Base-by-base conservation (phyloP, 2,329 filamentous ascomycete species). In the Botrytis squamosa region DNA sequence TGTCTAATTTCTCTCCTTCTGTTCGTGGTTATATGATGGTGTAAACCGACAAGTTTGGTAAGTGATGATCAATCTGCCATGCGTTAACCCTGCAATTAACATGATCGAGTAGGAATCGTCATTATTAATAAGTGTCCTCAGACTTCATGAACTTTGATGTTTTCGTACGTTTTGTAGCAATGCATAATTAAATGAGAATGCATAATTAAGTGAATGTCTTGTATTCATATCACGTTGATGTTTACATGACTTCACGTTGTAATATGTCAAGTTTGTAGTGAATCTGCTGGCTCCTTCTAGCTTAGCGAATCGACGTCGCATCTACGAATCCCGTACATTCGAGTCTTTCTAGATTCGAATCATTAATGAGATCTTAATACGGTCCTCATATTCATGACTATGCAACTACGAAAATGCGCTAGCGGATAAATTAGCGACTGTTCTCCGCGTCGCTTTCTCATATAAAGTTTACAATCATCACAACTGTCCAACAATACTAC, bases 11-110 rank as follows among this genome's bases (percentile, higher is more conserved):
- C 12, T 29, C 25, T 18, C 6, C 25, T 29, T 29, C 14, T 29
- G 8, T 33, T 29, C n/a, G 7, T 29, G n/a, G 18, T 29, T 57
- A 3, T 18, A 18, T 18, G 0, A 33, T 29, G 52, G 3, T 29
- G 7, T 1, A 29, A 29, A 14, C 7, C 14, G 4, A 9, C 0
- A 18, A 33, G 3, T 33, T 18, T 18, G 9, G 3, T 33, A 6
- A 55, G 14, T 55, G 7, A 9, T 18, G 7, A 6, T 29, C 16
- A 29, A 57, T 18, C 16, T 57, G 6, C 3, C 7, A 16, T 16
- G 6, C 6, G 1, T 4, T 8, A 8, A 55, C 6, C 18, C n/a
- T 33, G 52, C 14, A 29, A 57, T 18, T 8, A 57, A 57, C n/a
- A 9, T 8, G 5, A 29, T 57, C 6, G 16, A 18, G 52, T 18